phyloP scores from a whole-genome alignment of 805 yeast genomes.

The Ascoidea tarda region DNA sequence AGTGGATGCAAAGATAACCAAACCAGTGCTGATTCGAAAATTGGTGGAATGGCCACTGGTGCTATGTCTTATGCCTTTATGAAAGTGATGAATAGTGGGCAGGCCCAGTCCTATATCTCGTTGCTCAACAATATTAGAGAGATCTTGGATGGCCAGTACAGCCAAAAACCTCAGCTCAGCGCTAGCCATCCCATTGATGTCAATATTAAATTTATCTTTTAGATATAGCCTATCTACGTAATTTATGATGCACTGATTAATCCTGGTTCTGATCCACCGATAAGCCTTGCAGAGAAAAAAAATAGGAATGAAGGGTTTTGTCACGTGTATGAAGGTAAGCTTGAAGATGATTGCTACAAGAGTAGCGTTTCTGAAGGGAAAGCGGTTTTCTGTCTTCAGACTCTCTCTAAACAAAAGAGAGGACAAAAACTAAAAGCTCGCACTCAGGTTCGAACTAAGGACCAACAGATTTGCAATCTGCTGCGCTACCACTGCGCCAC shows the following conservation, averaged over 20 bases:
- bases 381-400: too few species aligned
- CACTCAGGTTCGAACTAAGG: constrained; percentile 62
- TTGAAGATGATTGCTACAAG: too few species aligned
- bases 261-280: background rate
- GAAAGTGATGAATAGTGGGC: constrained; percentile 42
- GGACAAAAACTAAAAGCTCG: background rate
- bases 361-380: too few species aligned
- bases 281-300: too few species aligned
- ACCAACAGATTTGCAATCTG: constrained; percentile 98
- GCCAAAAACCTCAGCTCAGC: constrained; percentile 75
- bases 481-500: constrained; percentile 35
- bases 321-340: too few species aligned
- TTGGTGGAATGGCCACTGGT: constrained; percentile 60
- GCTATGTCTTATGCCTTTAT: constrained; percentile 78
- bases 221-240: constrained; percentile 1
- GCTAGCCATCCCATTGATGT: constrained; percentile 71
- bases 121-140: constrained; percentile 58
- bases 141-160: constrained; percentile 46
- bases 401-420: too few species aligned
- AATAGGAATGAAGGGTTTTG: too few species aligned
- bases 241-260: too few species aligned
- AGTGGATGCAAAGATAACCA: constrained; percentile 80
- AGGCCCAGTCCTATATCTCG: constrained; percentile 55
- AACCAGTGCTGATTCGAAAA: constrained; percentile 72
- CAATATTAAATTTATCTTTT: constrained; percentile 34